phyloP scores from a whole-genome alignment of 768 basidiomycete species.

The Auriscalpium microsporum region DNA sequence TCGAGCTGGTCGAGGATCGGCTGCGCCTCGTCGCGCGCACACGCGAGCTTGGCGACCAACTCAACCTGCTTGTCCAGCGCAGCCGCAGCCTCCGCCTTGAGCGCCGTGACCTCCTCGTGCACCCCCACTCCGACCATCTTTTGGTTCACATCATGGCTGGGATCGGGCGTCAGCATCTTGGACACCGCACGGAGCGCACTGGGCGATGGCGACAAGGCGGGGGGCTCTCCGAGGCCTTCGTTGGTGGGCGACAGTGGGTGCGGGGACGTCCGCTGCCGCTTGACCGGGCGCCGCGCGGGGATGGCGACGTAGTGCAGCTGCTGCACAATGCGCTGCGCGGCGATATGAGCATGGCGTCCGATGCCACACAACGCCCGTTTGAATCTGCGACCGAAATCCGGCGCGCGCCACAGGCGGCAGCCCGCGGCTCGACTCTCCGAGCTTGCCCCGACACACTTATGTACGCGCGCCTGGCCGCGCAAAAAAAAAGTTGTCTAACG shows the following conservation, averaged over 20 bases:
- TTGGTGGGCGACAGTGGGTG: neutral
- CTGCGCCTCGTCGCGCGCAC: neutral
- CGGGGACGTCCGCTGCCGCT: neutral
- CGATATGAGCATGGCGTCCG: neutral
- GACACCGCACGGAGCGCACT: no score
- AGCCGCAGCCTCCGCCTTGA: neutral
- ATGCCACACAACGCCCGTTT: no score
- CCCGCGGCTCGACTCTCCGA: no score
- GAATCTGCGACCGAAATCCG: no score
- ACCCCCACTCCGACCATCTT: neutral
- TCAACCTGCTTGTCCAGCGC: neutral
- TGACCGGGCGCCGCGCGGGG: neutral
- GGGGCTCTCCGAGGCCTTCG: neutral
- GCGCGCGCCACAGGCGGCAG: no score
- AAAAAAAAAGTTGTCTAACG: no score
- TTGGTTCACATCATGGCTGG: no score
- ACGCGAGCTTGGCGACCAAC: neutral
- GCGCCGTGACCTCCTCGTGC: neutral
- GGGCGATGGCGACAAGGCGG: no score
- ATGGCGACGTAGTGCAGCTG: neutral
- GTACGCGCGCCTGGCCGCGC: no score
- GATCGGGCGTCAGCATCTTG: no score
- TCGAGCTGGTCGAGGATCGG: slow-evolving; percentile 44
- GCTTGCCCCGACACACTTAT: no score
- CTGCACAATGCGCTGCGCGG: neutral